Evolutionary conservation across 805 yeast genomes (phyloP).

Genomic region (Yarrowia osloensis): DNA sequence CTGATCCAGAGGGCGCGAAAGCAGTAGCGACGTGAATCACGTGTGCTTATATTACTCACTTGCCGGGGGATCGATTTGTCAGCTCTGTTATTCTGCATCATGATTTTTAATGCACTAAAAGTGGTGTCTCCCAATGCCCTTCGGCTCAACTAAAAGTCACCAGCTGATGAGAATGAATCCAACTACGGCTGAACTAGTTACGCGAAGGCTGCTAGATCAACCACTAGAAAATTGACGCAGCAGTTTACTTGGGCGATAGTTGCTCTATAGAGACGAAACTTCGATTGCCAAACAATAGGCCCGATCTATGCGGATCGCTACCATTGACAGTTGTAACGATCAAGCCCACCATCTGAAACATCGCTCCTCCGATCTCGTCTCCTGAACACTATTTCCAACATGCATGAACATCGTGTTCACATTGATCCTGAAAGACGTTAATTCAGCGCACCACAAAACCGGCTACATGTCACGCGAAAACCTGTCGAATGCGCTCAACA

Average conservation of each 20-base stretch:
- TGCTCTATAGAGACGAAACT: too few relatives aligned
- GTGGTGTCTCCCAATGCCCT: neutral
- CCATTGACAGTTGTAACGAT: neutral
- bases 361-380: neutral
- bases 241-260: neutral
- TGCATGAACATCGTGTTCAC: slow-evolving; percentile 14
- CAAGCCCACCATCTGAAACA: neutral
- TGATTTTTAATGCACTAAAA: too few relatives aligned
- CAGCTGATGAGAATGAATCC: neutral
- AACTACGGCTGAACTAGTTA: neutral
- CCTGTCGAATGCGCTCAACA: slow-evolving; percentile 28
- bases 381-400: slow-evolving; percentile 10
- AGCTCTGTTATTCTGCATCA: neutral
- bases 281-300: too few relatives aligned
- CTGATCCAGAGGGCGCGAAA: neutral
- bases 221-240: neutral
- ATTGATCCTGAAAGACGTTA: neutral
- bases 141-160: neutral
- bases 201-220: neutral
- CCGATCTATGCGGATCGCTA: too few relatives aligned
- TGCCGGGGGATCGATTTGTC: neutral
- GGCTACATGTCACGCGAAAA: slow-evolving; percentile 16
- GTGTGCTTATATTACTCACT: neutral
- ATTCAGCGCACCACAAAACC: neutral
- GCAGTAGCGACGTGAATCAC: neutral